Conservation (phyloP, 495 filamentous ascomycete genomes). For the Xylaria flabelliformis region DNA sequence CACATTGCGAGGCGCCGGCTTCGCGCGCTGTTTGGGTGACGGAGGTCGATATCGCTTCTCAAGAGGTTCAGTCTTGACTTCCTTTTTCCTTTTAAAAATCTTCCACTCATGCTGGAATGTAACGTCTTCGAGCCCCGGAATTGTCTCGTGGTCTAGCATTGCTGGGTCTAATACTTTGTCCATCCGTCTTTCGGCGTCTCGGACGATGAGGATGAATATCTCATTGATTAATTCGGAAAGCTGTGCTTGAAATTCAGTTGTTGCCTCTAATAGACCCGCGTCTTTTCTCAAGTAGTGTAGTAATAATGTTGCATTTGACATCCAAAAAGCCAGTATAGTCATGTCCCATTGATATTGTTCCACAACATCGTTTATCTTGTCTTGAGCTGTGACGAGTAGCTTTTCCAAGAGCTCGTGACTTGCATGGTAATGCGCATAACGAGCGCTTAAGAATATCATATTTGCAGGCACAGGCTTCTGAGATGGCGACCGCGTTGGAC, state of each 20-base stretch:
- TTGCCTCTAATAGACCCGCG: constrained; percentile 77
- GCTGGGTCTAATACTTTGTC: constrained; percentile 92
- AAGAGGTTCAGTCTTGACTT: constrained; percentile 82
- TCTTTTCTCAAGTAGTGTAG: constrained; percentile 98
- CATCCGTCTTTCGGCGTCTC: constrained; percentile 96
- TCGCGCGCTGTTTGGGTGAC: constrained; percentile 91
- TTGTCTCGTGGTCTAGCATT: constrained; percentile 98
- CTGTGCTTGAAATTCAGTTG: constrained; percentile 88
- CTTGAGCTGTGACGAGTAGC: constrained; percentile 84
- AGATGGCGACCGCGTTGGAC: constrained; percentile 89
- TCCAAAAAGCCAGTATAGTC: constrained; percentile 98
- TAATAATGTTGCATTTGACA: constrained; percentile 93
- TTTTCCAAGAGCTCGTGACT: constrained; percentile 82
- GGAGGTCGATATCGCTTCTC: constrained; percentile 93
- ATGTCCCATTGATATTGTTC: constrained; percentile 98
- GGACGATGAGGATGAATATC: constrained; percentile 97
- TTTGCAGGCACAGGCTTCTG: constrained; percentile 98
- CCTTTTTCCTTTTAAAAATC: constrained; percentile 87
- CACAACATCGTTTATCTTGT: constrained; percentile 95
- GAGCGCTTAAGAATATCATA: constrained; percentile 90
- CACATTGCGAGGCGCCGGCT: constrained; percentile 91
- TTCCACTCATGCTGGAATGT: constrained; percentile 99
- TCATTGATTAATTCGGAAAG: constrained; percentile 96
- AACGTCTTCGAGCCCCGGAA: constrained; percentile 94
- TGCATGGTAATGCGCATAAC: constrained; percentile 97